A percentile compares a stretch with the other conserved stretches of the same genome.
These are phyloP conservation scores for Juglanconis oblonga DNA, from an alignment of 2,329 filamentous ascomycete genomes.

Conservation along the genomic window DNA sequence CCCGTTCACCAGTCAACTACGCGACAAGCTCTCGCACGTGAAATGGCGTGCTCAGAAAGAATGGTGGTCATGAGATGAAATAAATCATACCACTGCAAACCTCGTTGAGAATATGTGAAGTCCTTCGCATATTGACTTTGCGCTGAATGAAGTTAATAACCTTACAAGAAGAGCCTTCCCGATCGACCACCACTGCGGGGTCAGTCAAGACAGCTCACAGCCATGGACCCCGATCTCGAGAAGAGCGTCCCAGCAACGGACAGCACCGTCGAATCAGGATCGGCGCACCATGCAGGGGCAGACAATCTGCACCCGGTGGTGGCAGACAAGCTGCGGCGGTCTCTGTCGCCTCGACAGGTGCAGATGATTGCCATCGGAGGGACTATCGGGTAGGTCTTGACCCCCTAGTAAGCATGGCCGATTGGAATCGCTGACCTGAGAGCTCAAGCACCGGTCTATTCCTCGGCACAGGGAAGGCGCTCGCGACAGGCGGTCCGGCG, in stretches of 20 bases:
- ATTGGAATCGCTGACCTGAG: not conserved
- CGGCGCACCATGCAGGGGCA: not conserved
- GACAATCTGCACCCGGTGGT: not conserved
- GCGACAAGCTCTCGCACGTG: not conserved
- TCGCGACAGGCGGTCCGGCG: slow-evolving; percentile 58
- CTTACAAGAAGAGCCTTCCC: not conserved
- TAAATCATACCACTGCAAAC: no score
- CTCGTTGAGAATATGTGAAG: not conserved
- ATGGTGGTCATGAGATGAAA: not conserved
- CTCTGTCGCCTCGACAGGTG: slow-evolving; percentile 59
- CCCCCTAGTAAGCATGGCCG: slow-evolving; percentile 32
- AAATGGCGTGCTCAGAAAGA: not conserved
- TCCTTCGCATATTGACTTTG: not conserved
- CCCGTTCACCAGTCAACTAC: not conserved
- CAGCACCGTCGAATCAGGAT: not conserved
- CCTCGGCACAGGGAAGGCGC: slow-evolving; percentile 57
- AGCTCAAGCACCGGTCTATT: slow-evolving; percentile 54
- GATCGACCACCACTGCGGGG: not conserved
- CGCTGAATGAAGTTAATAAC: not conserved
- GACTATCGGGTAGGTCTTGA: slow-evolving; percentile 41
- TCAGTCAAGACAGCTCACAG: not conserved
- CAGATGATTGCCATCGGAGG: slow-evolving; percentile 66
- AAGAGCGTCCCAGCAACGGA: not conserved
- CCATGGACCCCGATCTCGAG: not conserved
- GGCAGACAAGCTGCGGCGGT: slow-evolving; percentile 47